A percentile compares a stretch with the other conserved stretches of the same genome.
Evolutionary conservation across 176 grass and related monocot genomes (phyloP).

Genomic region (Elaeis guineensis): DNA sequence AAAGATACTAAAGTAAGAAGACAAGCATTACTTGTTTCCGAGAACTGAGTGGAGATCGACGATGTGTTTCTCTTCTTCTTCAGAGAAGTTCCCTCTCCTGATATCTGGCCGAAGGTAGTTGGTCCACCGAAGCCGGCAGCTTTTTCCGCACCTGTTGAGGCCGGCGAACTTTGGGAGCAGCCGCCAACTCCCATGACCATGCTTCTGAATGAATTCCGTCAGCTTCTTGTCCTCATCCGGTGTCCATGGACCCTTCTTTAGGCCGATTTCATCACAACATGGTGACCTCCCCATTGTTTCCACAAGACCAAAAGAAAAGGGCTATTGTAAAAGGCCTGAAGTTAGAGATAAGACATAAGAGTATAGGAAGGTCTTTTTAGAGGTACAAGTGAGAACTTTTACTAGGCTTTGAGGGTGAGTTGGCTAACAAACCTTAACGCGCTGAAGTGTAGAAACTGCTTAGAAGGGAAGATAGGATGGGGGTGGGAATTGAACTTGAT

Average conservation of each 20-base stretch:
- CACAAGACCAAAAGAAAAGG: too few species aligned
- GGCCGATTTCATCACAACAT: conserved; percentile 61
- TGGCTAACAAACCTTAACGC: too few species aligned
- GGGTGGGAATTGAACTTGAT: too few species aligned
- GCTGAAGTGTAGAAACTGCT: too few species aligned
- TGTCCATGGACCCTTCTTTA: conserved; percentile 83
- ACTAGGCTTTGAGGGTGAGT: too few species aligned
- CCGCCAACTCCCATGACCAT: conserved; percentile 80
- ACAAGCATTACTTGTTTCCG: conserved; percentile 53
- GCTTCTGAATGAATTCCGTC: conserved; percentile 47
- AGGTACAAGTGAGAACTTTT: too few species aligned
- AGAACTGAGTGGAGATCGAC: conserved; percentile 57
- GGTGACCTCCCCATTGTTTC: conserved; percentile 63
- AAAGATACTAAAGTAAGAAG: too few species aligned
- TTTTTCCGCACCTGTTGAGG: conserved; percentile 88
- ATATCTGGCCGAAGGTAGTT: conserved; percentile 96
- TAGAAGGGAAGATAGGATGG: too few species aligned
- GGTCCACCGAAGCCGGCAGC: conserved; percentile 89
- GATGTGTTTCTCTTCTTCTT: conserved; percentile 81
- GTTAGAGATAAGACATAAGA: too few species aligned
- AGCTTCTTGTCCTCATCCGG: conserved; percentile 72
- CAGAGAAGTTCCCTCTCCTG: conserved; percentile 68
- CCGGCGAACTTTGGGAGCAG: conserved; percentile 78
- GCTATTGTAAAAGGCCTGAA: too few species aligned
- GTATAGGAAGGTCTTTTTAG: too few species aligned